Evolutionary conservation across 2,329 filamentous ascomycete species (phyloP).

Genomic region (Aspergillus hortae): DNA sequence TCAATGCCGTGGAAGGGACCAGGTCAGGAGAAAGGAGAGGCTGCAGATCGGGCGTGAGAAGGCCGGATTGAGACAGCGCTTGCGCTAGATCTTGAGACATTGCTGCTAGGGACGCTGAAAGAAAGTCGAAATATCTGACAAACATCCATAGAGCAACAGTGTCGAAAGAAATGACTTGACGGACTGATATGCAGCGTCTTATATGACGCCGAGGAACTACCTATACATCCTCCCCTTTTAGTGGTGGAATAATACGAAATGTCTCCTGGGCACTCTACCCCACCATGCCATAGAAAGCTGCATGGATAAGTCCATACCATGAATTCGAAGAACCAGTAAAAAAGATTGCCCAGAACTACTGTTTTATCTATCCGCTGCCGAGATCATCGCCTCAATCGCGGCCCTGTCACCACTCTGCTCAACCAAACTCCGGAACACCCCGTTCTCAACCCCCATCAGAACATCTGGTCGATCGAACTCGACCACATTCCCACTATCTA

Average conservation of each 20-base stretch:
- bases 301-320: not conserved
- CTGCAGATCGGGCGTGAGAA: not conserved
- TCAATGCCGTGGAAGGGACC: slow-evolving; percentile 4
- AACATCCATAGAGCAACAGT: not conserved
- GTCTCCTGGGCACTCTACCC: not conserved
- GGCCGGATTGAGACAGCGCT: not conserved
- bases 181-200: not conserved
- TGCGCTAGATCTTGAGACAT: not conserved
- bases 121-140: not conserved
- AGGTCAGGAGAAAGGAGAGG: slow-evolving; percentile 10
- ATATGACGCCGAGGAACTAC: not conserved
- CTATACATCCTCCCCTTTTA: not conserved
- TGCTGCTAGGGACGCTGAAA: not conserved
- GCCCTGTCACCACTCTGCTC: slow-evolving; percentile 26
- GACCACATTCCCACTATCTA: slow-evolving; percentile 1
- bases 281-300: not conserved
- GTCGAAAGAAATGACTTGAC: not conserved
- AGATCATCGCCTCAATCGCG: slow-evolving; percentile 3
- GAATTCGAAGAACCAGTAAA: not conserved
- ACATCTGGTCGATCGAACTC: slow-evolving; percentile 62
- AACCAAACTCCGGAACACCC: slow-evolving; percentile 58
- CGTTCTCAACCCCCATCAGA: slow-evolving; percentile 52
- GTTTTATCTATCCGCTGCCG: not conserved
- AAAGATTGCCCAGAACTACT: not conserved
- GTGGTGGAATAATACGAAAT: not conserved